phyloP scores from a whole-genome alignment of 768 basidiomycete genomes.

The Agaricus subrufescens region DNA sequence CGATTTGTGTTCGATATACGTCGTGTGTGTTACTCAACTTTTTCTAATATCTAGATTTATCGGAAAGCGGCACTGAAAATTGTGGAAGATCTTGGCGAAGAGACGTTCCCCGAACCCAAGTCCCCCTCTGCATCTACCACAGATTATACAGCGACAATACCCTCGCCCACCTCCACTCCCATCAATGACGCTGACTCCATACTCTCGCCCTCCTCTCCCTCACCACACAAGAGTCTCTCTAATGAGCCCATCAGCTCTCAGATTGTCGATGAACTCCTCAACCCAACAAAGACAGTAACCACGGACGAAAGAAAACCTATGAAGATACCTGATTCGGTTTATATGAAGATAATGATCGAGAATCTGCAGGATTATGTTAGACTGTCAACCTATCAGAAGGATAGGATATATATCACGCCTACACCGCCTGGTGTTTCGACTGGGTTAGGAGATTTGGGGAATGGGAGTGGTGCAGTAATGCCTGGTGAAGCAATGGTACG shows the following conservation, averaged over 20 bases:
- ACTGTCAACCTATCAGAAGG: constrained; percentile 61
- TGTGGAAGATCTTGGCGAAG: too few species aligned
- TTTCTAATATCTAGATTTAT: too few species aligned
- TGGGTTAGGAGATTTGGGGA: constrained; percentile 92
- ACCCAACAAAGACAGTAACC: constrained; percentile 42
- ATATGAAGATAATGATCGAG: constrained; percentile 71
- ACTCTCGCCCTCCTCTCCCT: constrained; percentile 54
- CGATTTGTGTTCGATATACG: too few species aligned
- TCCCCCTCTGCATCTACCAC: too few species aligned
- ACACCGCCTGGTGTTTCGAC: constrained; percentile 94
- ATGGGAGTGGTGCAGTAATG: constrained; percentile 69
- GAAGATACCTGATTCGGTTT: background rate
- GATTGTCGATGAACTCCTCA: constrained; percentile 13
- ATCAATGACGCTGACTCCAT: background rate
- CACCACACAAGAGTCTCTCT: constrained; percentile 26
- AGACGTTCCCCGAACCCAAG: too few species aligned
- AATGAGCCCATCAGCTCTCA: too few species aligned
- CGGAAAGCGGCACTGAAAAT: too few species aligned
- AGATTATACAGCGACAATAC: too few species aligned
- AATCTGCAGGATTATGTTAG: constrained; percentile 97
- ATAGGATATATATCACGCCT: constrained; percentile 74
- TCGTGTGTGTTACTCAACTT: too few species aligned
- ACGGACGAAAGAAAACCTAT: constrained; percentile 79
- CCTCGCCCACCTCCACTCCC: too few species aligned
- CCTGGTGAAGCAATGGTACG: constrained; percentile 86